A percentile compares a stretch with the other conserved stretches of the same genome.
phyloP scores from a whole-genome alignment of 495 filamentous ascomycete genomes.

The Darksidea phi region DNA sequence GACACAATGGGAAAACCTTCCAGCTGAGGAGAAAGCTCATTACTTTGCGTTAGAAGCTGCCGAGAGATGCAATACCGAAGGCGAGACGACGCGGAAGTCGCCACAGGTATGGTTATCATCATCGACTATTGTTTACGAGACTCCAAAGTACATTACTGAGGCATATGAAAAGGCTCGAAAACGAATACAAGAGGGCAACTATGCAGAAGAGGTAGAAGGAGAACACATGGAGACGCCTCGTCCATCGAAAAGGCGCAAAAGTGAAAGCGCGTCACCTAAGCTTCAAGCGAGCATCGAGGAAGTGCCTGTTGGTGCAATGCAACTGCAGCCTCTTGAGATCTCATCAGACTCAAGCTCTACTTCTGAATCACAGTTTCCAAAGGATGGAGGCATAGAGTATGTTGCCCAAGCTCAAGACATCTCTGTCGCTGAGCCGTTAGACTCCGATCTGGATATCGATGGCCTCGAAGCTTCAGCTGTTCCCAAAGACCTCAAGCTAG shows the following conservation, averaged over 20 bases:
- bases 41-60: constrained; percentile 22
- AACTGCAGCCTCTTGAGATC: constrained; percentile 12
- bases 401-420: not conserved
- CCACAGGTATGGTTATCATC: constrained; percentile 6
- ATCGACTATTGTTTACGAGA: constrained; percentile 5
- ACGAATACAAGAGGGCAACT: constrained; percentile 6
- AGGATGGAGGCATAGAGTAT: constrained; percentile 1
- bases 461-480: not conserved
- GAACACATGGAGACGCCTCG: not conserved
- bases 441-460: constrained; percentile 7
- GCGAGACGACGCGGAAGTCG: constrained; percentile 1
- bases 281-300: not conserved
- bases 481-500: not conserved
- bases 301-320: not conserved
- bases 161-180: constrained; percentile 17
- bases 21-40: constrained; percentile 18
- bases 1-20: constrained; percentile 6
- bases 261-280: not conserved
- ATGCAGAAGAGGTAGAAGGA: constrained; percentile 6
- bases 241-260: constrained; percentile 4
- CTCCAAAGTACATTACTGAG: constrained; percentile 9
- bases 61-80: constrained; percentile 12
- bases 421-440: not conserved
- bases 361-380: not conserved
- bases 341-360: constrained; percentile 17